Base-by-base conservation (phyloP, 208 protist species). In the Perkinsela sp. region DNA sequence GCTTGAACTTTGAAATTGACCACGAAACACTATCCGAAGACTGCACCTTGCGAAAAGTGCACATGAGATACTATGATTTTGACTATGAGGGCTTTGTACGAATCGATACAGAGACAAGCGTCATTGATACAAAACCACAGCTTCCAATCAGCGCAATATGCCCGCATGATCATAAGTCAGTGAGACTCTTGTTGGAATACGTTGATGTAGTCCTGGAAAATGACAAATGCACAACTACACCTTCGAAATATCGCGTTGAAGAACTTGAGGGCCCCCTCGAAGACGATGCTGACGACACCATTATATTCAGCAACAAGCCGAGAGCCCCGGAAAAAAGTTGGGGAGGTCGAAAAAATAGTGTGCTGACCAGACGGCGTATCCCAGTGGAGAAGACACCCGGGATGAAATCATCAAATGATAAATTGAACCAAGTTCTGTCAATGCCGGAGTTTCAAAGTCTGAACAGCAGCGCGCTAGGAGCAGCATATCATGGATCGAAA, bases 211-310 rank as follows among this genome's bases (percentile, higher is more conserved):
- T n/a, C 22, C 6, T 57, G 13, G 40, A 22, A 6, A 6, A 57
- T 22, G 40, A 57, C 6, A 22, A 22, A 6, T 6, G 13, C 6
- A 22, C 22, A 22, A 57, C 22, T n/a, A 57, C 40, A 22, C 40
- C 40, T n/a, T 57, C 40, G 40, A 57, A 57, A 57, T n/a, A n/a
- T n/a, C n/a, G n/a, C n/a, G n/a, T n/a, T n/a, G 40, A 57, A 57
- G 22, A 57, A 57, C 22, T 22, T n/a, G 13, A 6, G 13, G 6
- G 13, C 6, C 40, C 40, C 6, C 13, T 57, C 40, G 40, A 57
- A 22, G 40, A 57, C 6, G 40, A 57, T 6, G 22, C 6, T n/a
- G 22, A 57, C 40, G 22, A 57, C 6, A 57, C 40, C 6, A n/a
- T 22, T n/a, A 57, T 57, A n/a, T 57, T 57, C 40, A 22, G 22